Evolutionary conservation across 805 yeast genomes (phyloP).

Genomic region (Wickerhamomyces queroliae): DNA sequence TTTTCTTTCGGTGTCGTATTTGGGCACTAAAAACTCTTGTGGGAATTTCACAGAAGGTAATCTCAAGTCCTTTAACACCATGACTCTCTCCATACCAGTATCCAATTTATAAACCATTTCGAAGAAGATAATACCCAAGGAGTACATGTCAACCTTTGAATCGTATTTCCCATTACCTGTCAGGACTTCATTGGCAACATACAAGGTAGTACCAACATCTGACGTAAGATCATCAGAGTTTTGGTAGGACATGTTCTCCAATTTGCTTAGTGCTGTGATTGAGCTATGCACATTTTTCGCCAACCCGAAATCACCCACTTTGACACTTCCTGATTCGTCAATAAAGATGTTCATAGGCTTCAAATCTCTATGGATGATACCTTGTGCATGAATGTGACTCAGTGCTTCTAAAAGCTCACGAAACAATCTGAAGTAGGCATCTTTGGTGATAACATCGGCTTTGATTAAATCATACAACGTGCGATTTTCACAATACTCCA

Average conservation of each 20-base stretch:
- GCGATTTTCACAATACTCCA: conserved; percentile 97
- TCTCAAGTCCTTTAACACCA: conserved; percentile 62
- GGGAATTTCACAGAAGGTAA: conserved; percentile 63
- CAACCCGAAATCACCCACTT: conserved; percentile 95
- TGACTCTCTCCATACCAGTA: conserved; percentile 94
- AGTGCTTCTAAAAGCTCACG: conserved; percentile 87
- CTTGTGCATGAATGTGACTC: conserved; percentile 86
- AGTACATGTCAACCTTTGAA: conserved; percentile 93
- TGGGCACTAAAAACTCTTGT: conserved; percentile 46
- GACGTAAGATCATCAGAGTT: conserved; percentile 74
- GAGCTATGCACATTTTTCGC: conserved; percentile 80
- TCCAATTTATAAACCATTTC: conserved; percentile 83
- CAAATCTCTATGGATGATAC: conserved; percentile 91
- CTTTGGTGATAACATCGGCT: conserved; percentile 66
- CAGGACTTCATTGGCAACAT: conserved; percentile 86
- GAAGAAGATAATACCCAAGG: conserved; percentile 89
- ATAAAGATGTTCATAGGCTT: conserved; percentile 96
- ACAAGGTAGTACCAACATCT: conserved; percentile 89
- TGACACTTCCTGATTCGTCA: conserved; percentile 81
- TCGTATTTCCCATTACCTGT: conserved; percentile 72
- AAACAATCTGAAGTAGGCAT: conserved; percentile 85
- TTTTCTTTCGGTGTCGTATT: conserved; percentile 52
- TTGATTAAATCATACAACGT: conserved; percentile 79
- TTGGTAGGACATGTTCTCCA: conserved; percentile 18
- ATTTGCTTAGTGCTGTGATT: conserved; percentile 23